Evolutionary conservation across 192 early-diverging fungal genomes (phyloP).

Genomic region (Coemansia sp.): DNA sequence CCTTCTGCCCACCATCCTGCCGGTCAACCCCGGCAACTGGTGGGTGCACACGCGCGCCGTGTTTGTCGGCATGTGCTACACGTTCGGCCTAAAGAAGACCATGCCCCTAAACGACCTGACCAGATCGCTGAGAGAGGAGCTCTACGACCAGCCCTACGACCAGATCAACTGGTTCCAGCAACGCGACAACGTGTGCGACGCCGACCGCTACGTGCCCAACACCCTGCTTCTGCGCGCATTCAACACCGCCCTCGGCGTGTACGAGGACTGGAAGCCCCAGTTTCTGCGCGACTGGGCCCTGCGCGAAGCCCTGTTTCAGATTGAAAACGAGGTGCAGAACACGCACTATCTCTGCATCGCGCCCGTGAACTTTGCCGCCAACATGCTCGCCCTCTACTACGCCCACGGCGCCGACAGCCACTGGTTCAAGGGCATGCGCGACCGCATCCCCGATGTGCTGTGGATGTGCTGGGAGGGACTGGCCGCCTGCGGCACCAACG

Average conservation of each 20-base stretch:
- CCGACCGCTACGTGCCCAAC: slow-evolving; percentile 84
- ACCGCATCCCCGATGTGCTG: slow-evolving; percentile 78
- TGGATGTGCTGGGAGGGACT: slow-evolving; percentile 90
- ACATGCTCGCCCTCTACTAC: slow-evolving; percentile 84
- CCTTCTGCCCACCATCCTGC: slow-evolving; percentile 73
- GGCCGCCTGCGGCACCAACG: slow-evolving; percentile 96
- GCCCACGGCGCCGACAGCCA: slow-evolving; percentile 81
- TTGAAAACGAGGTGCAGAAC: slow-evolving; percentile 86
- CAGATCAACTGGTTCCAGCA: slow-evolving; percentile 77
- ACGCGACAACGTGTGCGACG: slow-evolving; percentile 75
- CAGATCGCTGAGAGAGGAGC: slow-evolving; percentile 75
- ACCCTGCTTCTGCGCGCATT: slow-evolving; percentile 68
- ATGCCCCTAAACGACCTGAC: slow-evolving; percentile 68
- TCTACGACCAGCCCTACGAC: slow-evolving; percentile 85
- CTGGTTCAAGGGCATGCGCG: slow-evolving; percentile 70
- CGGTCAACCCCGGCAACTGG: slow-evolving; percentile 85
- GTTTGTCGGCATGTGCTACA: slow-evolving; percentile 94
- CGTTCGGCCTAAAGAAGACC: slow-evolving; percentile 70
- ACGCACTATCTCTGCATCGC: slow-evolving; percentile 87
- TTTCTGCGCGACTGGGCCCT: slow-evolving; percentile 66
- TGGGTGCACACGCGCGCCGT: slow-evolving; percentile 94
- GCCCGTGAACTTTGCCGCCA: slow-evolving; percentile 92
- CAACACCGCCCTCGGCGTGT: slow-evolving; percentile 67
- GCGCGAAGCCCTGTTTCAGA: slow-evolving; percentile 71
- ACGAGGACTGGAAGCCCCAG: slow-evolving; percentile 64